Conservation (phyloP, 2,329 filamentous ascomycete genomes). For the Xylariaceae sp. region DNA sequence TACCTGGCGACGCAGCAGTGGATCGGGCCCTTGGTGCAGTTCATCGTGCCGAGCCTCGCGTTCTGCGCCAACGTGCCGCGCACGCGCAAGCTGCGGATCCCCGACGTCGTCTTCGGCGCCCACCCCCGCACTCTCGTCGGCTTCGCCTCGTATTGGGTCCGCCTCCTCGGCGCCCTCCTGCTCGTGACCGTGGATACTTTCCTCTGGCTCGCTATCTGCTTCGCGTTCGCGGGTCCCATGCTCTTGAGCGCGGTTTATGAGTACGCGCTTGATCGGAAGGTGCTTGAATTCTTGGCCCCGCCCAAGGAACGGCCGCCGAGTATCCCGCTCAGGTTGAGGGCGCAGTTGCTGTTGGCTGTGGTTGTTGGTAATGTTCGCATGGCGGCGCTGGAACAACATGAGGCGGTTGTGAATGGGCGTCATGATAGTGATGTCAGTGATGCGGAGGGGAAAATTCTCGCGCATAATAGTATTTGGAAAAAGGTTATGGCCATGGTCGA, state of each 20-base stretch:
- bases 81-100: slow-evolving; percentile 35
- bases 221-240: slow-evolving; percentile 37
- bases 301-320: slow-evolving; percentile 18
- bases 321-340: slow-evolving; percentile 25
- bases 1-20: slow-evolving; percentile 34
- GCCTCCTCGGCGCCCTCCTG: slow-evolving; percentile 30
- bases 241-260: slow-evolving; percentile 36
- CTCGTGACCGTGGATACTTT: slow-evolving; percentile 32
- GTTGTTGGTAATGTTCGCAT: slow-evolving; percentile 38
- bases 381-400: slow-evolving; percentile 27
- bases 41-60: slow-evolving; percentile 40
- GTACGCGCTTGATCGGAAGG: slow-evolving; percentile 35
- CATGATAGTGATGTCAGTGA: slow-evolving; percentile 16
- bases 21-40: slow-evolving; percentile 40
- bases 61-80: slow-evolving; percentile 42
- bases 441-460: slow-evolving; percentile 8
- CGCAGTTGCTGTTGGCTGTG: slow-evolving; percentile 35
- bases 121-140: slow-evolving; percentile 57
- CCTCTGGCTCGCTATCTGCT: slow-evolving; percentile 35
- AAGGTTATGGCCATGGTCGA: slow-evolving; percentile 36
- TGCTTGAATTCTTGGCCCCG: slow-evolving; percentile 34
- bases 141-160: slow-evolving; percentile 32
- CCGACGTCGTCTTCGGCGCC: slow-evolving; percentile 57
- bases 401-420: slow-evolving; percentile 1
- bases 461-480: slow-evolving; percentile 36